Conservation (phyloP, 2,329 filamentous ascomycete genomes). For the Exophiala mesophila region DNA sequence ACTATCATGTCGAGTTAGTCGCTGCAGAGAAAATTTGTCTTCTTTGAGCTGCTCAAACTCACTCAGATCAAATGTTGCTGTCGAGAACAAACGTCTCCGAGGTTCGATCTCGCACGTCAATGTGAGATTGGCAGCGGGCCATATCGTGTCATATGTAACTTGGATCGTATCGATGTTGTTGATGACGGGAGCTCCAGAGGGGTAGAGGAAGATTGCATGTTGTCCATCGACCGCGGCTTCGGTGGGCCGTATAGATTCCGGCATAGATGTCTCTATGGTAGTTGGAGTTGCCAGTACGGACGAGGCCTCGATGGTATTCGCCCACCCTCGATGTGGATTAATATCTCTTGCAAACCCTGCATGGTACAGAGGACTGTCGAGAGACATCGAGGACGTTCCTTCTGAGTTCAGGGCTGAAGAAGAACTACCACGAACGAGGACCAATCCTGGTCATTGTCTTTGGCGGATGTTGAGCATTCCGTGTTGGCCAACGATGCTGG, state of each 20-base stretch:
- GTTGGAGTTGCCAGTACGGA: conserved; percentile 2
- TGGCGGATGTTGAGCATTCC: no score
- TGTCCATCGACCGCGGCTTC: conserved; percentile 1
- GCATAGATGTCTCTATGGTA: not conserved
- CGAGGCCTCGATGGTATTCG: conserved; percentile 1
- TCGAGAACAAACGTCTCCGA: conserved; percentile 4
- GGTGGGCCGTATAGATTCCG: not conserved
- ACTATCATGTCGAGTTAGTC: conserved; percentile 8
- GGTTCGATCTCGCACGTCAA: conserved; percentile 15
- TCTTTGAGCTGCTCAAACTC: no score
- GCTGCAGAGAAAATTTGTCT: no score
- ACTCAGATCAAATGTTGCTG: conserved; percentile 12
- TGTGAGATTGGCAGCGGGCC: conserved; percentile 13
- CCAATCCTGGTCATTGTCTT: no score
- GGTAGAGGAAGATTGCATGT: conserved; percentile 16
- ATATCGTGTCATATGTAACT: conserved; percentile 15
- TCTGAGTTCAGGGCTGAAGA: no score
- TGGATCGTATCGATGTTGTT: conserved; percentile 18
- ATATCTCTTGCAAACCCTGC: conserved; percentile 10
- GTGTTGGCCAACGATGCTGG: no score
- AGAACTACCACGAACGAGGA: no score
- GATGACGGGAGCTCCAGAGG: conserved; percentile 11
- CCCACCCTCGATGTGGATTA: conserved; percentile 1
- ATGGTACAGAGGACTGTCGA: conserved; percentile 8
- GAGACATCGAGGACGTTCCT: conserved; percentile 11